These are phyloP conservation scores for Eimeria tenella DNA, from an alignment of 169 alveolate genomes.

Conservation along the genomic window DNA sequence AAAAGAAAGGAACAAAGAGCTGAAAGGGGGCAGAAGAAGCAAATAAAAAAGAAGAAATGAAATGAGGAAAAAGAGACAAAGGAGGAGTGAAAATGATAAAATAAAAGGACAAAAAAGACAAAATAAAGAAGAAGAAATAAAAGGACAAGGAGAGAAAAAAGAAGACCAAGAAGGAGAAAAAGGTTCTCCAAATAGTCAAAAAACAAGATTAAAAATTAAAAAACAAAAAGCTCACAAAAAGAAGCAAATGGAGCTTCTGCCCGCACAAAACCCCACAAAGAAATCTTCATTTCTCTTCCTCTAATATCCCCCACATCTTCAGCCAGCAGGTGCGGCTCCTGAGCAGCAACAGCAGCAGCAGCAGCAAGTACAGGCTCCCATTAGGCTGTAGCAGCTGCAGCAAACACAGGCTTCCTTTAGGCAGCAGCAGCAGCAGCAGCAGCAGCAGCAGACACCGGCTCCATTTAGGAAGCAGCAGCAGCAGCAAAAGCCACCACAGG, in stretches of 20 bases:
- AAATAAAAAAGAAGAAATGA: background rate
- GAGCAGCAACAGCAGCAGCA: background rate
- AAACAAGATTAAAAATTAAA: background rate
- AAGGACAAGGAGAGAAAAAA: no score
- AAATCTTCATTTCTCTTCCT: background rate
- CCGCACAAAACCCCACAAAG: constrained; percentile 21
- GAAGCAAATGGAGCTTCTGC: constrained; percentile 33
- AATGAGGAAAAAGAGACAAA: background rate
- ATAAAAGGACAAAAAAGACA: background rate
- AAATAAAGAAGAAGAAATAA: background rate
- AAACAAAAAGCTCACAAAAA: background rate
- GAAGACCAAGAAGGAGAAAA: background rate
- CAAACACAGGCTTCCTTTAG: background rate
- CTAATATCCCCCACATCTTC: background rate
- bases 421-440: background rate
- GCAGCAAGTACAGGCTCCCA: no score
- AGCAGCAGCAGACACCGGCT: no score
- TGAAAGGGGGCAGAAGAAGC: background rate
- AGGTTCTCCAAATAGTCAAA: background rate
- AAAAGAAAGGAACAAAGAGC: no score
- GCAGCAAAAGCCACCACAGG: no score
- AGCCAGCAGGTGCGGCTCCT: constrained; percentile 34
- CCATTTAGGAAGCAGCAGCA: no score
- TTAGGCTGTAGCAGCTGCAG: background rate
- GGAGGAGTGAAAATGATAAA: background rate